Base-by-base conservation (phyloP, 1,284 basidiomycete species). In the Sporisorium graminicola region DNA sequence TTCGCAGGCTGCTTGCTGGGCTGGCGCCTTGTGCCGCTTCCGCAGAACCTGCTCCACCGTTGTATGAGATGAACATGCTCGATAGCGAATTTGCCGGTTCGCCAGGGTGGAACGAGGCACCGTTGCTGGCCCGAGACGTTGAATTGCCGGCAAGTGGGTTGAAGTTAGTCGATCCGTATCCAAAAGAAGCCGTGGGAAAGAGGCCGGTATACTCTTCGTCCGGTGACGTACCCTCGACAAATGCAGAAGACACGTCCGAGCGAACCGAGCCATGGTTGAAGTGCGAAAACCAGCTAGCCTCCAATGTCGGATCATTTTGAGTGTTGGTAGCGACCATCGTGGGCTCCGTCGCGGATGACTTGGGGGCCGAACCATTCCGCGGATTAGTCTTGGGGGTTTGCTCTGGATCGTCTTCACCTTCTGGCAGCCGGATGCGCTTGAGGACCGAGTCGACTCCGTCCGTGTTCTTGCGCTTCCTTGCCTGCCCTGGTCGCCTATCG, bases 71-170 rank as follows among this genome's bases (percentile, higher is more conserved):
- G 29, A 69, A 69, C 54, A 74, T 74, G 56, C 72, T 74, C 18
- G 72, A 74, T 5, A 74, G 46, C 9, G 72, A 69, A 24, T 69
- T 67, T 12, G 72, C 22, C 26, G 66, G 52, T 56, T 68, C 66
- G 47, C 55, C 59, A 35, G 62, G 66, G 31, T 58, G 62, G 27
- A 74, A 52, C 3, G 60, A 57, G 10, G 56, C 59, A n/a, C 53
- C 50, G 14, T 61, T 62, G 0, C 43, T 43, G 9, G 56, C 33
- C 3, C 68, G 64, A 26, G 57, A 61, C 7, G 73, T 75, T 3
- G 73, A 71, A 33, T 75, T 71, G 44, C 73, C 73, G 1, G 73
- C 73, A 5, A 75, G 56, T 8, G 73, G 73, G 27, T 75, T 75
- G 53, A 75, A 71, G 49, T 70, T 51, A 54, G 35, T 70, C 20